Base-by-base conservation (phyloP, 2,329 filamentous ascomycete genomes). In the Botrytis squamosa region DNA sequence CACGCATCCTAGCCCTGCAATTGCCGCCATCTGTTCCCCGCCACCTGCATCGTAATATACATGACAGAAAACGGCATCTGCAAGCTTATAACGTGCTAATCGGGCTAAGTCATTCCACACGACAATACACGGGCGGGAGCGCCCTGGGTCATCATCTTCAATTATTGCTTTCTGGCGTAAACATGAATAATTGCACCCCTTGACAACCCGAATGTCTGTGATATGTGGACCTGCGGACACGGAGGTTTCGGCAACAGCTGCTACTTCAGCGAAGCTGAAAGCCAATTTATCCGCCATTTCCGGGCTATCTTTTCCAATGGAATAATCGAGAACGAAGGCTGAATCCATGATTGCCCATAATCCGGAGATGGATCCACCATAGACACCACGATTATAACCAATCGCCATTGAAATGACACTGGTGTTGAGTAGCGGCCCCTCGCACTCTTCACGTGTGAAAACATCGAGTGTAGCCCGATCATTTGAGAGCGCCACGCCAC, bases 161-260 rank as follows among this genome's bases (percentile, higher is more conserved):
- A 62, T 44, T 8, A 62, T 70, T 0, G 38, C 20, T 29, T 70
- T 70, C 20, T 70, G 67, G 12, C 67, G 67, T 62, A 70, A n/a
- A 8, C 67, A 70, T 70, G 52, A n/a, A 16, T 46, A 70, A 20
- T 60, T 70, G n/a, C 67, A 70, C 7, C 67, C 67, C n/a, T 70
- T 60, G 38, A 70, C 7, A 20, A 70, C 14, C 10, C 67, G 67
- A 44, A 60, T 36, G 29, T 70, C 55, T 3, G 68, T 70, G 29
- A 70, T 70, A 49, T 70, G 68, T 29, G 29, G 29, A 29, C 29
- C 29, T 29, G 68, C 68, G 9, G 40, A 70, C 3, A n/a, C 29
- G 5, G 55, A 62, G 1, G 38, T 12, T 63, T 70, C 55, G 4
- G 68, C 29, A 63, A 46, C 20, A 46, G 55, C 40, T 8, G 68